phyloP scores from a whole-genome alignment of 495 filamentous ascomycete species.

The Xylaria telfairii region DNA sequence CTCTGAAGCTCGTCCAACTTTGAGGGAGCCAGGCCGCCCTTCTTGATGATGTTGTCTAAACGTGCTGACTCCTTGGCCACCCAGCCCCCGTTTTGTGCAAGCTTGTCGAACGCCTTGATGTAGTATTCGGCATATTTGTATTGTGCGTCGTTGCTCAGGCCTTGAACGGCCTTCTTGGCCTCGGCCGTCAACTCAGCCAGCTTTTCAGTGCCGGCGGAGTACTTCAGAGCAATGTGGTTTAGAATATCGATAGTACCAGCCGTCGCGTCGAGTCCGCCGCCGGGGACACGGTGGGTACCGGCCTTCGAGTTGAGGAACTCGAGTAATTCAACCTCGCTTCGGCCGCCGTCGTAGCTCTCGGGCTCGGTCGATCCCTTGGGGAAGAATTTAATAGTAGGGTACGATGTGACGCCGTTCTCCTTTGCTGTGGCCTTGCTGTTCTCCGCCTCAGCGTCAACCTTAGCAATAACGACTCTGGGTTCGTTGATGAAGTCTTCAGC shows the following conservation, averaged over 20 bases:
- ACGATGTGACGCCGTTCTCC: constrained; percentile 79
- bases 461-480: constrained; percentile 80
- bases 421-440: constrained; percentile 78
- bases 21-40: constrained; percentile 82
- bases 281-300: constrained; percentile 83
- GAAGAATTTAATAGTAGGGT: constrained; percentile 99
- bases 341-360: constrained; percentile 76
- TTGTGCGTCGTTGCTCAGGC: constrained; percentile 63
- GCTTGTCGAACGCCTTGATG: constrained; percentile 85
- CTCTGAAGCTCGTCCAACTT: constrained; percentile 89
- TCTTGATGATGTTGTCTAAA: constrained; percentile 78
- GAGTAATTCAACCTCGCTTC: constrained; percentile 77
- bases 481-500: constrained; percentile 84
- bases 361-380: constrained; percentile 80
- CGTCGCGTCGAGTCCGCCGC: constrained; percentile 77
- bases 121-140: constrained; percentile 92
- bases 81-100: constrained; percentile 75
- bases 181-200: constrained; percentile 66
- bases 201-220: constrained; percentile 62
- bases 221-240: constrained; percentile 74
- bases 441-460: constrained; percentile 90
- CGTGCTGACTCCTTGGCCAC: constrained; percentile 85
- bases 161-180: constrained; percentile 70
- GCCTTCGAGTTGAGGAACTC: constrained; percentile 87
- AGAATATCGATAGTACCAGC: constrained; percentile 84